A percentile compares a stretch with the other conserved stretches of the same genome.
phyloP scores from a whole-genome alignment of 2,329 filamentous ascomycete genomes.

The Penicillium sp. region DNA sequence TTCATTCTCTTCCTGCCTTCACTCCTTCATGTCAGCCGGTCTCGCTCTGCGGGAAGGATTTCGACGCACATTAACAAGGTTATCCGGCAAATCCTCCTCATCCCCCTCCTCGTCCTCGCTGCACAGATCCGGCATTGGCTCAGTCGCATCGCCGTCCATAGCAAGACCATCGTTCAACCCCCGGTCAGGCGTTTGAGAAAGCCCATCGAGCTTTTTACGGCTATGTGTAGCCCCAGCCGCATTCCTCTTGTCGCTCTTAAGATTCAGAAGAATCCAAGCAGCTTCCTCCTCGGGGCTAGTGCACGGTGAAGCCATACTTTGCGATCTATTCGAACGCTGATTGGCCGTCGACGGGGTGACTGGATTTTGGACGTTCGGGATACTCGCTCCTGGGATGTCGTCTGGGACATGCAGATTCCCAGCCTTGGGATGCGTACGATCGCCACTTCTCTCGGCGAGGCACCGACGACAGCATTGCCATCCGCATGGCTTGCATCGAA shows the following conservation, averaged over 20 bases:
- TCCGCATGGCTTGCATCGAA: conserved; percentile 18
- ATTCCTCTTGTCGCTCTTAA: background rate
- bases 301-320: background rate
- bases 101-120: background rate
- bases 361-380: background rate
- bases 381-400: background rate
- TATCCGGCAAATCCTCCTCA: conserved; percentile 2
- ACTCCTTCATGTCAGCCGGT: conserved; percentile 15
- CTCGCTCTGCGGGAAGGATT: conserved; percentile 21
- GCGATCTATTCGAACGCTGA: background rate
- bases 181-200: background rate
- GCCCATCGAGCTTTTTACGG: background rate
- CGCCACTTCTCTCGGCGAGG: conserved; percentile 11
- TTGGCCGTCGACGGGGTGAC: background rate
- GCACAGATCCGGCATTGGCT: background rate
- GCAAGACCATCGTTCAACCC: background rate
- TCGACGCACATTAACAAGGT: conserved; percentile 13
- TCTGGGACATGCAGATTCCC: conserved; percentile 11
- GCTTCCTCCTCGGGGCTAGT: background rate
- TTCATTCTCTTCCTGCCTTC: background rate
- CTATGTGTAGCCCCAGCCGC: background rate
- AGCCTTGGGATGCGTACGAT: conserved; percentile 15
- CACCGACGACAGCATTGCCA: conserved; percentile 22
- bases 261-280: background rate
- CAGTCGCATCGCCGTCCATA: background rate